phyloP scores from a whole-genome alignment of 2,329 filamentous ascomycete species.

The Fusarium tjaetaba region DNA sequence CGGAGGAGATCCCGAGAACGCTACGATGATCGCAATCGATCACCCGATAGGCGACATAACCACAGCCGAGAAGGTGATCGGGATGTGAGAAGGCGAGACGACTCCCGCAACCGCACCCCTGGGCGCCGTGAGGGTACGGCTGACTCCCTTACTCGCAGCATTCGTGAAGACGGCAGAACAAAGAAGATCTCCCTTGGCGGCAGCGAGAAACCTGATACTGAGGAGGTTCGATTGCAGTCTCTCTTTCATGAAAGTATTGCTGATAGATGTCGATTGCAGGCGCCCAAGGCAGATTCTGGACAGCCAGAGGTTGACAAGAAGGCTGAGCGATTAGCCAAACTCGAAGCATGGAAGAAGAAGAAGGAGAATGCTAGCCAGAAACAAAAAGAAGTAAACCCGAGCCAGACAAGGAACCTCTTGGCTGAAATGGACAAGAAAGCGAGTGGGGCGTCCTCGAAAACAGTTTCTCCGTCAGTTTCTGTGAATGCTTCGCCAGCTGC shows the following conservation, averaged over 20 bases:
- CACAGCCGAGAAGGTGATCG: conserved; percentile 70
- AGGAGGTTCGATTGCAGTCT: conserved; percentile 64
- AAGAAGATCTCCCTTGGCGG: conserved; percentile 63
- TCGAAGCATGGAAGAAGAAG: conserved; percentile 94
- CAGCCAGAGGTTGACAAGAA: conserved; percentile 78
- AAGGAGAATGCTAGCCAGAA: conserved; percentile 80
- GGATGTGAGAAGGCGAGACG: conserved; percentile 78
- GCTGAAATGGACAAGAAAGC: conserved; percentile 79
- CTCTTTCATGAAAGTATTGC: conserved; percentile 33
- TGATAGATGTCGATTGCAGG: conserved; percentile 59
- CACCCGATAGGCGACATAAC: conserved; percentile 67
- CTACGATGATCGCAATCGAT: conserved; percentile 67
- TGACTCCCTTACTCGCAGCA: conserved; percentile 74
- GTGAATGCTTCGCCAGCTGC: conserved; percentile 62
- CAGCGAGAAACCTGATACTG: conserved; percentile 58
- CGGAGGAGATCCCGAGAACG: conserved; percentile 72
- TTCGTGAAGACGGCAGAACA: conserved; percentile 69
- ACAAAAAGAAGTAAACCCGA: conserved; percentile 73
- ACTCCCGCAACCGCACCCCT: conserved; percentile 73
- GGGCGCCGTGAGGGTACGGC: conserved; percentile 75
- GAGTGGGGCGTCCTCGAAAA: conserved; percentile 55
- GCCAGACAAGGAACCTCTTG: conserved; percentile 72
- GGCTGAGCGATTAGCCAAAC: conserved; percentile 80
- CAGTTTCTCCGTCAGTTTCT: conserved; percentile 61
- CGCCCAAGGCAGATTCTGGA: conserved; percentile 55